Percentiles rank a stretch among this genome's conserved stretches.
Evolutionary conservation across 2,329 filamentous ascomycete genomes (phyloP).

Genomic region (Talaromyces marneffei): DNA sequence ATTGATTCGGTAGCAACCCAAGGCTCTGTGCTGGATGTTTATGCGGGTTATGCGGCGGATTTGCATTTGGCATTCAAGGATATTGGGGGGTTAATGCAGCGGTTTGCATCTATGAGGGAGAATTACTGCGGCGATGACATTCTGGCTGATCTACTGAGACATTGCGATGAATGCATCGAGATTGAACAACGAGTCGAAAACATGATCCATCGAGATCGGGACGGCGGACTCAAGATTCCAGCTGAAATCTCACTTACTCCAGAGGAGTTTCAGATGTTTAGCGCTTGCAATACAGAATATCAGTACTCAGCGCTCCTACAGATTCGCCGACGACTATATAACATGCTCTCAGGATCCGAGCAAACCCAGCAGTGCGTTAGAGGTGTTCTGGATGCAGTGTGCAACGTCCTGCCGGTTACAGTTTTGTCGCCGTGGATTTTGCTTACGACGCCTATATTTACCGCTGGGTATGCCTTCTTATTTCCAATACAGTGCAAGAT

Average conservation of each 20-base stretch:
- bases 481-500: no score
- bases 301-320: background rate
- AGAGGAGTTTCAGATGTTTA: background rate
- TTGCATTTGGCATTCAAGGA: background rate
- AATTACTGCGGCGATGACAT: background rate
- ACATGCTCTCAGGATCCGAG: background rate
- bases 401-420: conserved; percentile 17
- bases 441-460: conserved; percentile 22
- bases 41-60: background rate
- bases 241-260: background rate
- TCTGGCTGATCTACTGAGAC: background rate
- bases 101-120: background rate
- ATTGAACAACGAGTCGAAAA: background rate
- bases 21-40: background rate
- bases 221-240: background rate
- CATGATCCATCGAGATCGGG: background rate
- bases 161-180: background rate
- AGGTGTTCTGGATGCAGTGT: conserved; percentile 18
- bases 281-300: background rate
- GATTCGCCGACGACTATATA: background rate
- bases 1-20: background rate
- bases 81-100: background rate
- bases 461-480: conserved; percentile 19
- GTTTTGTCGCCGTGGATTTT: conserved; percentile 22
- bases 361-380: conserved; percentile 11